These are phyloP conservation scores for Cynara cardunculus DNA, from an alignment of 129 eudicot genomes.

Conservation along the genomic window DNA sequence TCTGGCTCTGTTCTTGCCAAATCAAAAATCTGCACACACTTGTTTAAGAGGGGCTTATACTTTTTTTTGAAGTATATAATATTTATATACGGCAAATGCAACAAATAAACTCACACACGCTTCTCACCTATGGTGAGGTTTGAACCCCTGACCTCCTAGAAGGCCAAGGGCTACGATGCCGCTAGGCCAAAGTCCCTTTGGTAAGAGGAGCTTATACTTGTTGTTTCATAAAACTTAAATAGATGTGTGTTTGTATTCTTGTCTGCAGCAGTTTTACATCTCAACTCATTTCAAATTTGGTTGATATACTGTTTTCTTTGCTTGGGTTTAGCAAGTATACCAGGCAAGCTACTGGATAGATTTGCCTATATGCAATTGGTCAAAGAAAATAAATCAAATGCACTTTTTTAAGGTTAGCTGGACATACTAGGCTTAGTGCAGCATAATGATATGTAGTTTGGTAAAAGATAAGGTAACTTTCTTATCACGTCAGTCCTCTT, in stretches of 20 bases:
- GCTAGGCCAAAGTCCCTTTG: no score
- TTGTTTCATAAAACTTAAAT: neutral
- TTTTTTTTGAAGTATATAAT: no score
- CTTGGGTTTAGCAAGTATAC: neutral
- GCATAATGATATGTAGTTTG: neutral
- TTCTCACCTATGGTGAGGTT: no score
- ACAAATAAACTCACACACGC: no score
- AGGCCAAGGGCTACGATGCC: no score
- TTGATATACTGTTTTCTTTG: neutral
- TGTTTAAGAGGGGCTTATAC: neutral
- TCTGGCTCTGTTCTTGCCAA: neutral
- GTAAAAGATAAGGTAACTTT: neutral
- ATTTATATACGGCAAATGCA: no score
- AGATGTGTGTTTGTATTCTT: neutral
- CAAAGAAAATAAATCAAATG: neutral
- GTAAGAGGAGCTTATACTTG: neutral
- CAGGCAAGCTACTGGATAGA: neutral
- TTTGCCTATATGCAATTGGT: no score
- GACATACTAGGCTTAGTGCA: neutral
- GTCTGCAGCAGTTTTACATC: neutral
- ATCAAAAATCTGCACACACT: neutral
- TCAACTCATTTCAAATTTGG: neutral
- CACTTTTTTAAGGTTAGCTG: neutral
- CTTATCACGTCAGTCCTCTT: neutral
- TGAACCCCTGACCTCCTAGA: no score